Evolutionary conservation across 148 eudicot species (phyloP).

Genomic region (Agrostemma githago): DNA sequence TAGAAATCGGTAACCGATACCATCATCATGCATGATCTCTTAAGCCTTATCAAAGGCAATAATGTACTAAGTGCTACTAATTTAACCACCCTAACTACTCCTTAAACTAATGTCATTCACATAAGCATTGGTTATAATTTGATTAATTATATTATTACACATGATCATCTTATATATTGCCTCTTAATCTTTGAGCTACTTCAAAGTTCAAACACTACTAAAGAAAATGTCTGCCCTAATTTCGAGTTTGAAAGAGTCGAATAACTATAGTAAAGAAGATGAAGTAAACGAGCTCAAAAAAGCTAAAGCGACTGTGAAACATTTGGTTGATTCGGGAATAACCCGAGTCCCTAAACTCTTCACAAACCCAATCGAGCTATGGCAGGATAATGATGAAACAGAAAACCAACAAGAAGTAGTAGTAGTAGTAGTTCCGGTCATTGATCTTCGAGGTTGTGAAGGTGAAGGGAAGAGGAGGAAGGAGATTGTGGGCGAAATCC

Average conservation of each 20-base stretch:
- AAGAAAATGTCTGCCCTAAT: background rate
- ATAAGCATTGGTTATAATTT: background rate
- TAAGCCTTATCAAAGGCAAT: background rate
- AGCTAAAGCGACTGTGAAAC: constrained; percentile 12
- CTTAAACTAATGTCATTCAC: background rate
- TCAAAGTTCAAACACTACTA: background rate
- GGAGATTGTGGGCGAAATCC: constrained; percentile 4
- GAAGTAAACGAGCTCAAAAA: constrained; percentile 3
- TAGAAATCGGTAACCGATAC: no score
- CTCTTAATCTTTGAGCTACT: background rate
- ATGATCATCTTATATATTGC: background rate
- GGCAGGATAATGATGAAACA: constrained; percentile 5
- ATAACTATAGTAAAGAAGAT: constrained; percentile 1
- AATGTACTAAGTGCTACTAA: no score
- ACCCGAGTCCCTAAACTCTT: constrained; percentile 5
- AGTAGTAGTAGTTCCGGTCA: constrained; percentile 14
- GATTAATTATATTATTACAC: background rate
- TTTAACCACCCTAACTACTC: background rate
- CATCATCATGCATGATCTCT: no score
- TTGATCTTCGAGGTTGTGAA: background rate
- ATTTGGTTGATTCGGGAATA: background rate
- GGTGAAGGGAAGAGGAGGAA: background rate
- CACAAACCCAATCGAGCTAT: background rate
- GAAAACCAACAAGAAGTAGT: no score
- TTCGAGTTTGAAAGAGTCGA: background rate